These are phyloP conservation scores for Apiotrichum akiyoshidainum DNA, from an alignment of 1,284 basidiomycete genomes.

Conservation along the genomic window DNA sequence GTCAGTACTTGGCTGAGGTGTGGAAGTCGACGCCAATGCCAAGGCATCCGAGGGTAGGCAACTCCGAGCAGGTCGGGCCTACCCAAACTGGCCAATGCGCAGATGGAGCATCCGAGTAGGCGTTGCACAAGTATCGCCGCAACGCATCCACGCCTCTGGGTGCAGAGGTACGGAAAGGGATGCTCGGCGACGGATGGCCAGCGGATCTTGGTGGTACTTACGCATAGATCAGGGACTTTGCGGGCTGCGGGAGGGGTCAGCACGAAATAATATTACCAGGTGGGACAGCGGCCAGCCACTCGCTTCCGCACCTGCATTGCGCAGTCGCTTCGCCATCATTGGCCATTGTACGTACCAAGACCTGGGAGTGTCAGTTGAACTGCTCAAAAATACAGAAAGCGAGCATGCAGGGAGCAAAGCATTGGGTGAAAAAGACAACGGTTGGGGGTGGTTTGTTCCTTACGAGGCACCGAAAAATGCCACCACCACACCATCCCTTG, in stretches of 20 bases:
- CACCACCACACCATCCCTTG: too few relatives aligned
- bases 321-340: neutral
- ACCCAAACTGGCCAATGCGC: too few relatives aligned
- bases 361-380: slow-evolving; percentile 13
- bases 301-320: neutral
- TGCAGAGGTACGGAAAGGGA: neutral
- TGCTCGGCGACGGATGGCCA: neutral
- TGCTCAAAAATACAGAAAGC: neutral
- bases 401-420: neutral
- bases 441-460: too few relatives aligned
- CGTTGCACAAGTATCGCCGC: too few relatives aligned
- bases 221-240: slow-evolving; percentile 51
- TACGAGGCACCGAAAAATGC: too few relatives aligned
- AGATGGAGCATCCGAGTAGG: too few relatives aligned
- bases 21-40: too few relatives aligned
- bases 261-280: neutral
- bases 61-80: neutral
- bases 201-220: slow-evolving; percentile 21
- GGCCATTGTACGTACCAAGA: slow-evolving; percentile 21
- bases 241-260: slow-evolving; percentile 30
- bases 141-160: neutral
- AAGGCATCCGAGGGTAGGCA: neutral
- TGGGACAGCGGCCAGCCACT: too few relatives aligned
- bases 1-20: slow-evolving; percentile 1
- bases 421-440: neutral